Base-by-base conservation (phyloP, 139 green algal genomes). In the Parachlorella kessleri region DNA sequence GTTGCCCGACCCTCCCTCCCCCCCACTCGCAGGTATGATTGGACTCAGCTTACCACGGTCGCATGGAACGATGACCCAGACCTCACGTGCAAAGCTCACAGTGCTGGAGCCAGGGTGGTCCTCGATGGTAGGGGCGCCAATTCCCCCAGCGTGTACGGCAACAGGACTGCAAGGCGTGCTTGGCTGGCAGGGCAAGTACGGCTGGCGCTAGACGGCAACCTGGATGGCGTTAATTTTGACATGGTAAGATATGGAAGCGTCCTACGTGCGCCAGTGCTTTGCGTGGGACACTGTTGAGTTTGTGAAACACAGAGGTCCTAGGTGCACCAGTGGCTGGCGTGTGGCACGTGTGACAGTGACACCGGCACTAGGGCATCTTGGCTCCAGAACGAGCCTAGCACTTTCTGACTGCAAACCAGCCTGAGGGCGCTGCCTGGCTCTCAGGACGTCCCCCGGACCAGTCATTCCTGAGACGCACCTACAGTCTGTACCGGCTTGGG, bases 201-300 rank as follows among this genome's bases (percentile, higher is more conserved):
- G 1, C 36, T 69, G 2, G 82, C 82, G 0, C n/a, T 67, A 26
- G 18, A 38, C 28, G 37, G 37, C 26, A 55, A 77, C 68, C 71
- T 84, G 37, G 85, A 87, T 36, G 89, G 89, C 53, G 88, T 91
- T 74, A 93, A 93, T 76, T 93, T 93, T 55, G 89, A 93, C 65
- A 55, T 86, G 40, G 89, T 92, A 70, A 23, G 72, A 4, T 78
- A 35, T 55, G 88, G 86, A 83, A 84, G 53, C 1, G 80, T 55
- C 33, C 28, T 36, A 48, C 33, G 10, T 40, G 37, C 42, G 6
- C 3, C 32, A 68, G 39, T 71, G 2, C 3, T 76, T 4, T 42
- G 35, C 68, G 35, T 8, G 3, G 24, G 33, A 3, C 32, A 55
- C 3, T 21, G 7, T 2, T 39, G 24, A 10, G 24, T 70, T 10